Evolutionary conservation across 345 rosid genomes (phyloP), one percentile per base, ranked within the genome.

Genomic region (Citrus maxima): DNA sequence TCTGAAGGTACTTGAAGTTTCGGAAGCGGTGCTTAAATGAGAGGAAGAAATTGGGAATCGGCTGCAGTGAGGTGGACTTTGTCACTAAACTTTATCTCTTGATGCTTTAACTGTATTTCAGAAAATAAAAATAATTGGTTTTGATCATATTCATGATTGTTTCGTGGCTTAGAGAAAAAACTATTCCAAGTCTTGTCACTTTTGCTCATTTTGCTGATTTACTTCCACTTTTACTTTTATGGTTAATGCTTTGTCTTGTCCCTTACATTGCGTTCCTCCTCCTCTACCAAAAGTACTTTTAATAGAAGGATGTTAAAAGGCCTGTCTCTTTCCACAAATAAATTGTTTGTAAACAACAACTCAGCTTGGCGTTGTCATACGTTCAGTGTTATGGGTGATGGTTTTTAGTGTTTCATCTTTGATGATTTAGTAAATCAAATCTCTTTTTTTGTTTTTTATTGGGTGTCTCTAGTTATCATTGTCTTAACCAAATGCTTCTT

Each of bases 1-100:
- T 62, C 73, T 81, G 75, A 75, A 96, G 99, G 97, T 96, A 96
- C 90, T 77, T 88, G 84, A 96, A 96, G 87, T 96, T 78, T 86
- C 93, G 87, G 54, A 94, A 91, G 83, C 93, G 97, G 59, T 96
- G 99, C 95, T 84, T 96, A 73, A 84, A 80, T 85, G 99, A 96
- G 78, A 91, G 98, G 85, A 94, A 89, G 91, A 96, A 96, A 87
- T 84, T 86, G 84, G 97, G 97, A 72, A 87, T 87, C 2, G 97
- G 98, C 75, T 86, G 93, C 90, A 96, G 99, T 89, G 99, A 96
- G 99, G 99, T 93, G 61, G 77, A 27, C 62, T 56, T 40, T 32
- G 66, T 79, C 60, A 68, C 75, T 65, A 21, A 75, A 82, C 61
- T 71, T 30, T 19, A 49, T 82, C 55, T 65, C 14, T 12, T 8